Percentiles rank a stretch among this genome's conserved stretches.
Evolutionary conservation across 1,139 yeast species (phyloP).

Genomic region (Kurtzmaniella quercitrusa): DNA sequence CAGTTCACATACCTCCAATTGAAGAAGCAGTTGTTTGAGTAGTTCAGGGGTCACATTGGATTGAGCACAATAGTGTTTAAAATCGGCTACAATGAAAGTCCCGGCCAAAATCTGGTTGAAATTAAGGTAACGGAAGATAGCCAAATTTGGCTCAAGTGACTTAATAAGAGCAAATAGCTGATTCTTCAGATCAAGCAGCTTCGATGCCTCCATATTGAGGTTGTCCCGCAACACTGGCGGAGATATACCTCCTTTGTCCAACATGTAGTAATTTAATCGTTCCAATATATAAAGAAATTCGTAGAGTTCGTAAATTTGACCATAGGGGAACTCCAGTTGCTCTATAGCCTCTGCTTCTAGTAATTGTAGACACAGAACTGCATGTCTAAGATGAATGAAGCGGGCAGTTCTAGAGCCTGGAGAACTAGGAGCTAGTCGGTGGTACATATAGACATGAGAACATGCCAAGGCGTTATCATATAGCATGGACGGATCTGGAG

Average conservation of each 20-base stretch:
- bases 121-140: slow-evolving; percentile 6
- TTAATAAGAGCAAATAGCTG: slow-evolving; percentile 5
- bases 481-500: slow-evolving; percentile 26
- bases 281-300: slow-evolving; percentile 32
- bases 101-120: slow-evolving; percentile 1
- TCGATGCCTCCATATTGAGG: not conserved
- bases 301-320: slow-evolving; percentile 32
- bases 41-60: not conserved
- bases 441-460: slow-evolving; percentile 33
- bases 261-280: slow-evolving; percentile 26
- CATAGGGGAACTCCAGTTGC: slow-evolving; percentile 16
- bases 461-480: slow-evolving; percentile 32
- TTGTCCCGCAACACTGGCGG: not conserved
- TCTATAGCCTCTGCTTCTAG: slow-evolving; percentile 21
- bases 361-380: slow-evolving; percentile 35
- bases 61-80: slow-evolving; percentile 1
- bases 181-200: slow-evolving; percentile 5
- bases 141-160: slow-evolving; percentile 1
- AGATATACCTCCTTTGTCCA: slow-evolving; percentile 5
- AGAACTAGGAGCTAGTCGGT: slow-evolving; percentile 25
- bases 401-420: slow-evolving; percentile 25
- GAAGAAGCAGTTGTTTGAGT: slow-evolving; percentile 1
- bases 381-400: slow-evolving; percentile 27
- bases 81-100: slow-evolving; percentile 2
- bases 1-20: slow-evolving; percentile 1